Conservation (phyloP, 805 yeast species). For the Metschnikowia matae region DNA sequence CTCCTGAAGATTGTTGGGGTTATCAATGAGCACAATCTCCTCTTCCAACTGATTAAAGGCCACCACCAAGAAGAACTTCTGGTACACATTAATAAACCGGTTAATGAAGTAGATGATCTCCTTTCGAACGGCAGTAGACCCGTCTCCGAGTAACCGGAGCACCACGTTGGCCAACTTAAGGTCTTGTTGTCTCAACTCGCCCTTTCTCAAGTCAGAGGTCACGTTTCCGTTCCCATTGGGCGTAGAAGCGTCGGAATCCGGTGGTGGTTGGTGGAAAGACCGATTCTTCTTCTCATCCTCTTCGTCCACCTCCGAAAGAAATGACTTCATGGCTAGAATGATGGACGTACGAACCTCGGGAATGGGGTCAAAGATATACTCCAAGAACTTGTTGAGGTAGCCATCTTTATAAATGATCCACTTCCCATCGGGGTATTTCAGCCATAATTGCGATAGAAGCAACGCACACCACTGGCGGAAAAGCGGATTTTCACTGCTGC, state of each 20-base stretch:
- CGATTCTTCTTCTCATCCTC: constrained; percentile 5
- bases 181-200: constrained; percentile 63
- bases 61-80: constrained; percentile 74
- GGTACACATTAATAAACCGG: constrained; percentile 63
- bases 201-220: constrained; percentile 31
- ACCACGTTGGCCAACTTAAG: constrained; percentile 65
- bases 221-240: constrained; percentile 11
- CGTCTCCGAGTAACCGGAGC: constrained; percentile 71
- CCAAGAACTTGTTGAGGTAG: constrained; percentile 50
- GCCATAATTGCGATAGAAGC: constrained; percentile 73
- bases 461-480: constrained; percentile 91
- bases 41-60: constrained; percentile 83
- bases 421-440: constrained; percentile 68
- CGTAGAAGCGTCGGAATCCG: constrained; percentile 8
- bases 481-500: constrained; percentile 75
- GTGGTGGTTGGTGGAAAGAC: constrained; percentile 1
- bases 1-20: constrained; percentile 57
- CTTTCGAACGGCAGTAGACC: constrained; percentile 82
- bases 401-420: constrained; percentile 66
- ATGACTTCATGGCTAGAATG: constrained; percentile 66
- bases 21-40: constrained; percentile 64
- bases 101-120: constrained; percentile 79
- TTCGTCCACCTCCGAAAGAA: constrained; percentile 47
- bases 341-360: constrained; percentile 93
- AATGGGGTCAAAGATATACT: constrained; percentile 76